These are phyloP conservation scores for Cubamyces lactineus DNA, from an alignment of 768 basidiomycete species.

Conservation along the genomic window DNA sequence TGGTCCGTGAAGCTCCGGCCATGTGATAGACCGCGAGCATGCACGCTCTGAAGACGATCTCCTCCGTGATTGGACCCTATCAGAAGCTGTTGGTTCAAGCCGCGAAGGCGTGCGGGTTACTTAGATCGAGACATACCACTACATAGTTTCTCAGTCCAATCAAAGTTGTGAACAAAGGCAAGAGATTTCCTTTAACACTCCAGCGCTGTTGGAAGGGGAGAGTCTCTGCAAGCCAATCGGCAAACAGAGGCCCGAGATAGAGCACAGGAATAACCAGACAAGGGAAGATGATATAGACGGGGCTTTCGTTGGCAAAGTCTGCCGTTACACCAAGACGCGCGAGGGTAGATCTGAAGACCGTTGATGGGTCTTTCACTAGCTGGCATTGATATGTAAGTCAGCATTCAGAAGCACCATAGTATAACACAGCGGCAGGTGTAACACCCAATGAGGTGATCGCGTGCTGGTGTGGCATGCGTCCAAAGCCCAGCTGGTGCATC, in stretches of 20 bases:
- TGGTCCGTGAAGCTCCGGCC: slow-evolving; percentile 52
- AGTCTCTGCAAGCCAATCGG: slow-evolving; percentile 43
- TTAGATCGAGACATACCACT: slow-evolving; percentile 40
- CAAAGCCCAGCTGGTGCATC: not conserved
- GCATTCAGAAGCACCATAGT: too few species aligned
- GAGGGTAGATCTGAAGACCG: slow-evolving; percentile 37
- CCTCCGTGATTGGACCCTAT: slow-evolving; percentile 91
- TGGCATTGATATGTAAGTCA: not conserved
- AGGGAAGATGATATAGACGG: slow-evolving; percentile 40
- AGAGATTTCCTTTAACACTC: slow-evolving; percentile 45
- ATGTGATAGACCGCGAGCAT: slow-evolving; percentile 75
- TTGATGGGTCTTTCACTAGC: slow-evolving; percentile 3
- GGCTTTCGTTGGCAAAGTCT: slow-evolving; percentile 29
- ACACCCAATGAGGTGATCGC: too few species aligned
- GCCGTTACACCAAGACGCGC: slow-evolving; percentile 44
- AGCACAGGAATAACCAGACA: slow-evolving; percentile 73
- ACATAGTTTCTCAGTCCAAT: slow-evolving; percentile 74
- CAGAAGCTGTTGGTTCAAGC: not conserved
- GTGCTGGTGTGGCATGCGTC: too few species aligned
- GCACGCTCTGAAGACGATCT: slow-evolving; percentile 88
- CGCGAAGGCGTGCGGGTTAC: too few species aligned
- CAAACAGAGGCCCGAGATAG: slow-evolving; percentile 79
- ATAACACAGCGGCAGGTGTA: too few species aligned
- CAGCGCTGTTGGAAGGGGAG: slow-evolving; percentile 62
- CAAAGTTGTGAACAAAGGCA: slow-evolving; percentile 49